phyloP scores from a whole-genome alignment of 768 basidiomycete genomes.

The Boletus rufocinnamomeus region DNA sequence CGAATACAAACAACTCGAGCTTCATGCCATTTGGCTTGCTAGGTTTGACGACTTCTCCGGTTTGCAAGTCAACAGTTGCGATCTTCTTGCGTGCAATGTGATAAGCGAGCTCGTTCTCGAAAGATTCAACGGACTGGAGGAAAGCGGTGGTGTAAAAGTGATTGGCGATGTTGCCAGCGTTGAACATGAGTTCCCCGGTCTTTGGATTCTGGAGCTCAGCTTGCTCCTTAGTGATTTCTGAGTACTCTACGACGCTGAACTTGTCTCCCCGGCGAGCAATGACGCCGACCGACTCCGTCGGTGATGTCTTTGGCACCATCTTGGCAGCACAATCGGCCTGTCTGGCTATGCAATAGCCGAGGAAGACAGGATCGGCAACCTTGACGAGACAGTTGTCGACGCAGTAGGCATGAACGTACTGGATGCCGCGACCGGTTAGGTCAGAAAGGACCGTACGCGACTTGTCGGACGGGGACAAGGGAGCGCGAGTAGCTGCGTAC shows the following conservation, averaged over 20 bases:
- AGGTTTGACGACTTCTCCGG: conserved; percentile 76
- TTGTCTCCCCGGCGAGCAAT: conserved; percentile 82
- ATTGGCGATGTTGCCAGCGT: conserved; percentile 96
- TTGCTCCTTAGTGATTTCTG: conserved; percentile 89
- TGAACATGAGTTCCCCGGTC: conserved; percentile 80
- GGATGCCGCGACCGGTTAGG: conserved; percentile 69
- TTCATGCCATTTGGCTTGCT: conserved; percentile 97
- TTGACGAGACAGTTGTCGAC: conserved; percentile 99
- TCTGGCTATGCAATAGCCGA: conserved; percentile 90
- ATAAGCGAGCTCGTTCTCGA: conserved; percentile 90
- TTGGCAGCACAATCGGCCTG: conserved; percentile 92
- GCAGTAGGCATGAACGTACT: conserved; percentile 93
- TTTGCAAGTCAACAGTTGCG: conserved; percentile 69
- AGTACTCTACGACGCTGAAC: conserved; percentile 95
- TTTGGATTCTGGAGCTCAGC: conserved; percentile 70
- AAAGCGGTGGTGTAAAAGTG: conserved; percentile 94
- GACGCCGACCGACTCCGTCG: conserved; percentile 94
- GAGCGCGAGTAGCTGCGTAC: conserved; percentile 88
- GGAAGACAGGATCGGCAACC: conserved; percentile 95
- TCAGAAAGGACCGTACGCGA: conserved; percentile 81
- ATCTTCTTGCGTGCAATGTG: conserved; percentile 99
- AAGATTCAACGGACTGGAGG: conserved; percentile 73
- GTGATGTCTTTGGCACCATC: conserved; percentile 86
- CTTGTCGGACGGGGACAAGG: conserved; percentile 60
- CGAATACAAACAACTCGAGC: conserved; percentile 97